Evolutionary conservation across 148 eudicot species (phyloP).

Genomic region (Vaccinium darrowii): DNA sequence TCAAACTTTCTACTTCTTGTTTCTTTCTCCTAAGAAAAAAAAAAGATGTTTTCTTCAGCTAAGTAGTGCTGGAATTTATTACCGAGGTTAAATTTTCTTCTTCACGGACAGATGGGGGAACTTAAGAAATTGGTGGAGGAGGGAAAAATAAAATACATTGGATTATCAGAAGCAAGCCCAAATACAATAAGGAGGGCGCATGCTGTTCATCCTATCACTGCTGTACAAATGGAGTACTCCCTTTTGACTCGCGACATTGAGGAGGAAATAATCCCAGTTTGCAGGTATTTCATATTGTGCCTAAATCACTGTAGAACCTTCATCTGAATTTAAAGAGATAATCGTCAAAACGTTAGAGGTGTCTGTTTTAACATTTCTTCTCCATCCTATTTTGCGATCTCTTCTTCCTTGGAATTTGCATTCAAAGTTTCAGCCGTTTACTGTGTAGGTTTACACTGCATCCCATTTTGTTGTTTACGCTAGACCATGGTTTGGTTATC

Average conservation of each 20-base stretch:
- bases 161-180: slow-evolving; percentile 66
- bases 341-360: neutral
- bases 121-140: neutral
- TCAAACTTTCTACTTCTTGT: neutral
- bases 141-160: slow-evolving; percentile 52
- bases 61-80: neutral
- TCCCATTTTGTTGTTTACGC: neutral
- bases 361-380: neutral
- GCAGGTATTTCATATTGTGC: slow-evolving; percentile 43
- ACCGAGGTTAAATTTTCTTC: neutral
- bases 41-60: neutral
- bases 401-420: neutral
- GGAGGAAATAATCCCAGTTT: slow-evolving; percentile 62
- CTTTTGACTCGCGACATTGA: slow-evolving; percentile 74
- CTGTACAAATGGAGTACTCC: slow-evolving; percentile 74
- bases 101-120: neutral
- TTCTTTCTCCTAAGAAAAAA: neutral
- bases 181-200: slow-evolving; percentile 77
- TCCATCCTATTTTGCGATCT: neutral
- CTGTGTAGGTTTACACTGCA: neutral
- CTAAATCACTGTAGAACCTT: neutral
- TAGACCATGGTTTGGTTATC: neutral
- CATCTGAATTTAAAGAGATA: neutral
- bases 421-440: neutral
- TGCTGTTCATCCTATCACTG: slow-evolving; percentile 68